phyloP scores from a whole-genome alignment of 108 stramenopile genomes.

The Nitzschia sp. region DNA sequence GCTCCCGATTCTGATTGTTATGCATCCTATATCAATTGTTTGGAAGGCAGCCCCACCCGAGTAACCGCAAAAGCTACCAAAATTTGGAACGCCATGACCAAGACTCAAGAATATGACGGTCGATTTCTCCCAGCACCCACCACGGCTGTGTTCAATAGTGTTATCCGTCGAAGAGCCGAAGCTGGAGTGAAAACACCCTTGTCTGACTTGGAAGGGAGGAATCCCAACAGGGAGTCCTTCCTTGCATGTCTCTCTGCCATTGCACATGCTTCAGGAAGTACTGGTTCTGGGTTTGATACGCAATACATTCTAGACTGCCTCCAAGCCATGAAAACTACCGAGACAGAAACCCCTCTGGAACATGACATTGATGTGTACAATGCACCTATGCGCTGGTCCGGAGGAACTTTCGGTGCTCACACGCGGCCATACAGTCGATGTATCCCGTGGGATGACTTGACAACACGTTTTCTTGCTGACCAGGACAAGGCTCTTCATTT shows the following conservation, averaged over 20 bases:
- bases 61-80: constrained; percentile 36
- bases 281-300: constrained; percentile 40
- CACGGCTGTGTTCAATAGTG: constrained; percentile 49
- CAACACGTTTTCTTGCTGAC: constrained; percentile 16
- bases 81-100: constrained; percentile 53
- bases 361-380: constrained; percentile 51
- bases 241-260: constrained; percentile 42
- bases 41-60: constrained; percentile 36
- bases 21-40: constrained; percentile 63
- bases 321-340: constrained; percentile 42
- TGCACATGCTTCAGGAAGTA: constrained; percentile 32
- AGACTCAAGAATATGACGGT: constrained; percentile 18
- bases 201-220: constrained; percentile 29
- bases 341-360: constrained; percentile 6
- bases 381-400: constrained; percentile 63
- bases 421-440: constrained; percentile 30
- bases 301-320: constrained; percentile 46
- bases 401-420: constrained; percentile 9
- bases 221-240: constrained; percentile 37
- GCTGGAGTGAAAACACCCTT: constrained; percentile 33
- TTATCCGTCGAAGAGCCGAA: constrained; percentile 57
- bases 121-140: constrained; percentile 54
- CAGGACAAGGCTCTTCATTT: constrained; percentile 19
- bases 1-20: constrained; percentile 56
- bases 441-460: constrained; percentile 49